Base-by-base conservation (phyloP, 2,329 filamentous ascomycete genomes). In the Zymoseptoria tritici region DNA sequence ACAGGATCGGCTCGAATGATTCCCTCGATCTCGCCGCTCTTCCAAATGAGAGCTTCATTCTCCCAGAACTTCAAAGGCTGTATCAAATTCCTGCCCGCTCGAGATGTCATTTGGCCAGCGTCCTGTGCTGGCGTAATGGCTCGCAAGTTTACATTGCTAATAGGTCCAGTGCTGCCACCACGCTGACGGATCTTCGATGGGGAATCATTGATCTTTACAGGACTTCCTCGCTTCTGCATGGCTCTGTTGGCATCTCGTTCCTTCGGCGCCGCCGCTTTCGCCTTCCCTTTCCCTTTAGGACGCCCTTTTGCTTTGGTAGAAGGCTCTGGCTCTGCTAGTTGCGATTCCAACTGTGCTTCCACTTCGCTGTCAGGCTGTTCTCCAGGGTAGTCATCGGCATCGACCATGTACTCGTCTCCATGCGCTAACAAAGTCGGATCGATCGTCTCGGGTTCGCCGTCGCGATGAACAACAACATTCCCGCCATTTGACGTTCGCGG, bases 31-130 rank as follows among this genome's bases (percentile, higher is more conserved):
- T 83, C 86, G 1, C 85, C 84, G 22, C 85, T 82, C 19, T 82
- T 79, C 69, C 86, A 90, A 21, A 91, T 83, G 53, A 88, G 84
- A 57, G 83, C 84, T 72, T 97, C 93, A 65, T 91, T 91, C 68
- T 86, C 86, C 93, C 93, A 97, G 72, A 83, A 96, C 24, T 90
- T 85, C 36, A 97, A 76, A 0, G 92, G 94, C 61, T 85, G 84
- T 62, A 90, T 86, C 9, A 89, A 90, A 56, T 85, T 84, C 59
- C 94, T 85, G 2, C 91, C 92, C 11, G 88, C 93, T 57, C 91
- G 86, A n/a, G 82, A 83, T 55, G 87, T 89, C 52, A 80, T 82
- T 29, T 79, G 79, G 62, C 83, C 78, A 24, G 76, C 78, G 57
- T 85, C 80, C 49, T 75, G 73, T 13, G 70, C 68, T 6, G 75